Evolutionary conservation across 768 basidiomycete genomes (phyloP).

Genomic region (Brasilioporus rufonigricans): DNA sequence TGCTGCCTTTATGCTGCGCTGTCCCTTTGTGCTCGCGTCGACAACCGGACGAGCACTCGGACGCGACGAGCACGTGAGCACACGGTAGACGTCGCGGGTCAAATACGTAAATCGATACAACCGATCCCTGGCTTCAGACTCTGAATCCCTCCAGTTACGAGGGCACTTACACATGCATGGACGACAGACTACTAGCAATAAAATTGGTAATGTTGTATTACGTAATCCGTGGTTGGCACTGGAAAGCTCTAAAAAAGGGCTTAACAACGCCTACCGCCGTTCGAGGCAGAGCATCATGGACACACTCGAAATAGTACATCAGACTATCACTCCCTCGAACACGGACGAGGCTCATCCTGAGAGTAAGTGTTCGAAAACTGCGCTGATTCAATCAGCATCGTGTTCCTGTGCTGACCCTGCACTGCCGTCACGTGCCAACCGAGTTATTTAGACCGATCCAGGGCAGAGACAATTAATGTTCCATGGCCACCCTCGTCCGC

Average conservation of each 20-base stretch:
- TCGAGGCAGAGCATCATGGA: neutral
- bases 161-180: no score
- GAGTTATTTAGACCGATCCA: constrained; percentile 6
- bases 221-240: neutral
- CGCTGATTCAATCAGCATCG: neutral
- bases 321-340: no score
- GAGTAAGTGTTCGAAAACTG: neutral
- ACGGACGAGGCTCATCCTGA: neutral
- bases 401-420: constrained; percentile 1
- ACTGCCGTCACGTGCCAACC: constrained; percentile 18
- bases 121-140: no score
- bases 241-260: neutral
- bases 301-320: no score
- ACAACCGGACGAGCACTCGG: neutral
- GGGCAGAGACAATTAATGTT: neutral
- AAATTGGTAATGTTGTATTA: neutral
- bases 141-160: no score
- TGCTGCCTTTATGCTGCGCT: neutral
- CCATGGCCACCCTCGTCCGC: constrained; percentile 32
- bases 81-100: neutral
- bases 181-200: no score
- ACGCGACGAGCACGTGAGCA: neutral
- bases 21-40: neutral
- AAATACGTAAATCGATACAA: no score
- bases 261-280: no score